Evolutionary conservation across 78 protist species (phyloP).

Genomic region (Isochrysis galbana): DNA sequence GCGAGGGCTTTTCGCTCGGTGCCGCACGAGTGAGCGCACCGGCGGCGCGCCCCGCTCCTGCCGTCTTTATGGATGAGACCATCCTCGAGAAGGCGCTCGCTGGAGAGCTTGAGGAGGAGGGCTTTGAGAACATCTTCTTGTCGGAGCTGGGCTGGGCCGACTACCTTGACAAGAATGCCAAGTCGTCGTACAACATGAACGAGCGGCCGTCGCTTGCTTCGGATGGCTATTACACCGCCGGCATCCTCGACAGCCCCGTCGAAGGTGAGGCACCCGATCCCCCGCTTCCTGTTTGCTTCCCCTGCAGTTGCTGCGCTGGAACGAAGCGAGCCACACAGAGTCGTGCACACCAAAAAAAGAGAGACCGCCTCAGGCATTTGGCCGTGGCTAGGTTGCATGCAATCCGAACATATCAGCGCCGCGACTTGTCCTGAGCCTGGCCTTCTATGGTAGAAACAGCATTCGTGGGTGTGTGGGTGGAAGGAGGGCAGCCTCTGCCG

Average conservation of each 20-base stretch:
- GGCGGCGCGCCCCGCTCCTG: neutral
- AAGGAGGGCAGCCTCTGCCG: no score
- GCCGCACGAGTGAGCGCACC: neutral
- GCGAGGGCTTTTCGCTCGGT: neutral
- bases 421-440: no score
- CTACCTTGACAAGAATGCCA: neutral
- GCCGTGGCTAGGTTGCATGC: no score
- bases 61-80: conserved; percentile 16
- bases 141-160: conserved; percentile 2
- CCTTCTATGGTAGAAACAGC: no score
- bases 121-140: neutral
- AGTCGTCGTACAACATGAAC: conserved; percentile 14
- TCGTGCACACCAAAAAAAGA: no score
- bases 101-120: conserved; percentile 29
- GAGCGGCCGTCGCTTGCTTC: neutral
- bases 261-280: neutral
- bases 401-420: no score
- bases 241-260: neutral
- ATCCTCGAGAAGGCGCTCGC: neutral
- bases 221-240: neutral
- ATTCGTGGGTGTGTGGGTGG: no score
- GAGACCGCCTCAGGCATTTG: no score
- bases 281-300: neutral
- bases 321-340: no score
- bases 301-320: no score